Conservation (phyloP, 495 filamentous ascomycete genomes). For the Cercophora scortea region DNA sequence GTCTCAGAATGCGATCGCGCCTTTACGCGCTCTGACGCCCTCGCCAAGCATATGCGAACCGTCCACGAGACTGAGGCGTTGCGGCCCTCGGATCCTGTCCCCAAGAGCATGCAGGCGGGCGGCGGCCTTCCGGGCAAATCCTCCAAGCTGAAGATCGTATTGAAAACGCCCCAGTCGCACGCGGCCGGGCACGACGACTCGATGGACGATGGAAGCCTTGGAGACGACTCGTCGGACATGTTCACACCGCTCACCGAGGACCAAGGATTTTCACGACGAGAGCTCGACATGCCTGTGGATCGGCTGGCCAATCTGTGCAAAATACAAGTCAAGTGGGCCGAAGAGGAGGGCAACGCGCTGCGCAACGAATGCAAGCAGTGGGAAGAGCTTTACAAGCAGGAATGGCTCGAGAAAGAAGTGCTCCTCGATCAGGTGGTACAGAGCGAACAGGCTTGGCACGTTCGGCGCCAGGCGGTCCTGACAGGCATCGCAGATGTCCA, state of each 20-base stretch:
- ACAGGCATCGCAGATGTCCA: conserved; percentile 24
- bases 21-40: conserved; percentile 92
- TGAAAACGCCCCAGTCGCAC: conserved; percentile 48
- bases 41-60: conserved; percentile 97
- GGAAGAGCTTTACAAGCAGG: conserved; percentile 59
- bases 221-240: conserved; percentile 38
- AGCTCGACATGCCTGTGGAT: conserved; percentile 59
- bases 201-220: conserved; percentile 43
- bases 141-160: conserved; percentile 58
- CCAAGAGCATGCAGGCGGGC: conserved; percentile 58
- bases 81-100: conserved; percentile 78
- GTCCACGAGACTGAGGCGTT: conserved; percentile 95
- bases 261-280: conserved; percentile 62
- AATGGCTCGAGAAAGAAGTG: conserved; percentile 80
- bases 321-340: conserved; percentile 73
- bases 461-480: conserved; percentile 35
- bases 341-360: conserved; percentile 59
- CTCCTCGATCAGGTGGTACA: conserved; percentile 47
- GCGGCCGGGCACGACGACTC: conserved; percentile 46
- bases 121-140: conserved; percentile 45
- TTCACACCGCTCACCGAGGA: conserved; percentile 49
- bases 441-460: conserved; percentile 43
- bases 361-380: conserved; percentile 54
- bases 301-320: conserved; percentile 68
- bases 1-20: conserved; percentile 86